Evolutionary conservation across 1,139 yeast species (phyloP).

Genomic region (Blastobotrys capitulatus): DNA sequence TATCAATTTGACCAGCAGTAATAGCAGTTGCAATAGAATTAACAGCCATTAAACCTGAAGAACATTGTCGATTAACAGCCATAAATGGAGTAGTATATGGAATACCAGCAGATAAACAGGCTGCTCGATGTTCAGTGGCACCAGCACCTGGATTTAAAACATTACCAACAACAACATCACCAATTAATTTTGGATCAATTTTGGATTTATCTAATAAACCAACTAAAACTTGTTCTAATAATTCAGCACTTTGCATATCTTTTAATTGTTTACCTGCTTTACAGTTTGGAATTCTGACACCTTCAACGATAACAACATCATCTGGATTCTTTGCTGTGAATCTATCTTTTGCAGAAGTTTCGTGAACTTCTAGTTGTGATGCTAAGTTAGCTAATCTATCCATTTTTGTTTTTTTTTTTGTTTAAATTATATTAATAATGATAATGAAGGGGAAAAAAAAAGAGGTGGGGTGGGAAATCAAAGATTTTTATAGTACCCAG

Average conservation of each 20-base stretch:
- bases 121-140: constrained; percentile 85
- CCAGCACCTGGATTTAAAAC: constrained; percentile 90
- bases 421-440: neutral
- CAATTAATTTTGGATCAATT: constrained; percentile 61
- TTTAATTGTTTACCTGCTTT: constrained; percentile 85
- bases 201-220: constrained; percentile 55
- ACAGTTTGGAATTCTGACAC: constrained; percentile 85
- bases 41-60: constrained; percentile 88
- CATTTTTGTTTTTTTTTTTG: constrained; percentile 10
- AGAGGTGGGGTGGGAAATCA: neutral
- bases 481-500: neutral
- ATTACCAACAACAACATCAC: constrained; percentile 83
- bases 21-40: constrained; percentile 88
- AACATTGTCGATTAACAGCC: constrained; percentile 89
- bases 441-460: neutral
- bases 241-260: constrained; percentile 69
- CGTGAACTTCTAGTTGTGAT: constrained; percentile 12
- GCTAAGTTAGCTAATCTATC: constrained; percentile 14
- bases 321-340: constrained; percentile 63
- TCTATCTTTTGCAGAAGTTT: constrained; percentile 29
- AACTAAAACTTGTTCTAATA: constrained; percentile 57
- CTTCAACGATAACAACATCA: constrained; percentile 82
- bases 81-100: constrained; percentile 68
- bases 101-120: constrained; percentile 65
- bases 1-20: constrained; percentile 76